Evolutionary conservation across 169 alveolate species (phyloP), one percentile per base, ranked within the genome.

Genomic region (Plasmodium fragile): DNA sequence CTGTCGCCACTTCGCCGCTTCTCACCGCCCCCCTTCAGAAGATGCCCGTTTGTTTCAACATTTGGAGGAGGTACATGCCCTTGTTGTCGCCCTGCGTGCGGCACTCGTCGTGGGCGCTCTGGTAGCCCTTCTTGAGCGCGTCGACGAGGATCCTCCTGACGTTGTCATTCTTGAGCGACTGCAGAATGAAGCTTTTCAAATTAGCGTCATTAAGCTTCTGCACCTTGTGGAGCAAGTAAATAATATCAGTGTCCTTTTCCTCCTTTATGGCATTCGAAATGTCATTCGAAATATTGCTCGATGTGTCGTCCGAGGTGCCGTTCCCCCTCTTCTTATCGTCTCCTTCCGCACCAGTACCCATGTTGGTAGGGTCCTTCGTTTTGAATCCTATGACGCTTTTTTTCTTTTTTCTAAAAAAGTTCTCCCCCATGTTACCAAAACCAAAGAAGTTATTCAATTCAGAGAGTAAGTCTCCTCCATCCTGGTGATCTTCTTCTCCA

Each of bases 61-160:
- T 90, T 55, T 90, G 94, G 4, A 90, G 72, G 18, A 90, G 41
- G 79, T 90, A 90, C 92, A 90, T 90, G 22, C 94, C 55, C 45
- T 90, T 90, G 39, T 90, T 90, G 72, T 90, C 94, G 41, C 82
- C 82, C 73, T 90, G 53, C 77, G 81, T 25, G 43, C 73, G 81
- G 65, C 94, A 90, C 18, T 59, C 43, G 8, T 90, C 94, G 39
- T 80, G 73, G 3, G 92, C 72, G 55, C 82, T 90, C 36, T 65
- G 59, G 82, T 90, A 90, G 5, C 94, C 94, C n/a, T 90, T 90
- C 73, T 90, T 90, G 39, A 90, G 39, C 4, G 94, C 94, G 53
- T 90, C 94, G 7, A 90, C 78, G 32, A 90, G 70, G 8, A 90
- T 90, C 34, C 73, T 90, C 30, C 94, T 55, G 4, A 90, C 43